Evolutionary conservation across 371 early-diverging fungal species (phyloP).

Genomic region (Capillidium rhysosporum): DNA sequence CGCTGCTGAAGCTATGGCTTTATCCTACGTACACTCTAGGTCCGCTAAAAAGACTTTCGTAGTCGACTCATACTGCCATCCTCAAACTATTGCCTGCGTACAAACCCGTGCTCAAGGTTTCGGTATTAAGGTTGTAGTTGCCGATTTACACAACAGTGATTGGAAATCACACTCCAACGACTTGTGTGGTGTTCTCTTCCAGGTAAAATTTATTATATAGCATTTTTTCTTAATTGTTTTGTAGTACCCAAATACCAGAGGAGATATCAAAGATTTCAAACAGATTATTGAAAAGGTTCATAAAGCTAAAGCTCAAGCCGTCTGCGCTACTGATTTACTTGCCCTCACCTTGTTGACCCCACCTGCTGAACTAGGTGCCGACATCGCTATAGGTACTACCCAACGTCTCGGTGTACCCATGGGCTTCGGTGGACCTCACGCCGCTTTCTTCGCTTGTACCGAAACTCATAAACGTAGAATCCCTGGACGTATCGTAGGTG

Average conservation of each 20-base stretch:
- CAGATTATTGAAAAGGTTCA: conserved; percentile 56
- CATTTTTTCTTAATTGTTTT: background rate
- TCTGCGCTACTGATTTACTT: conserved; percentile 82
- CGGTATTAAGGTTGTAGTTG: conserved; percentile 71
- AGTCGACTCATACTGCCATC: conserved; percentile 78
- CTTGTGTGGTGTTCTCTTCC: conserved; percentile 54
- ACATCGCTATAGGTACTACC: conserved; percentile 88
- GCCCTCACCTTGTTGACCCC: conserved; percentile 78
- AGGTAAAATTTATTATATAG: conserved; percentile 22
- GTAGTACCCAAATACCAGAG: conserved; percentile 84
- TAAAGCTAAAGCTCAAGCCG: conserved; percentile 61
- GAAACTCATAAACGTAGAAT: conserved; percentile 83
- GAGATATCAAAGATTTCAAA: conserved; percentile 61
- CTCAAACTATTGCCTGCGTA: conserved; percentile 85
- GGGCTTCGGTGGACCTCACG: conserved; percentile 97
- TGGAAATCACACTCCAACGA: conserved; percentile 49
- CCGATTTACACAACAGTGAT: conserved; percentile 53
- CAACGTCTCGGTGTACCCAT: conserved; percentile 96
- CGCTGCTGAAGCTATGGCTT: conserved; percentile 92
- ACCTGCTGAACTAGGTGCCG: conserved; percentile 88
- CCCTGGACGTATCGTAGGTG: conserved; percentile 90
- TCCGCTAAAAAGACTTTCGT: conserved; percentile 67
- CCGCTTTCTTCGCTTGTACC: conserved; percentile 91
- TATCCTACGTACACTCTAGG: conserved; percentile 52
- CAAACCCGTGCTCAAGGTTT: conserved; percentile 85